Evolutionary conservation across 352 stramenopile genomes (phyloP), one percentile per base, ranked within the genome.

Genomic region (Phytophthora chlamydospora): DNA sequence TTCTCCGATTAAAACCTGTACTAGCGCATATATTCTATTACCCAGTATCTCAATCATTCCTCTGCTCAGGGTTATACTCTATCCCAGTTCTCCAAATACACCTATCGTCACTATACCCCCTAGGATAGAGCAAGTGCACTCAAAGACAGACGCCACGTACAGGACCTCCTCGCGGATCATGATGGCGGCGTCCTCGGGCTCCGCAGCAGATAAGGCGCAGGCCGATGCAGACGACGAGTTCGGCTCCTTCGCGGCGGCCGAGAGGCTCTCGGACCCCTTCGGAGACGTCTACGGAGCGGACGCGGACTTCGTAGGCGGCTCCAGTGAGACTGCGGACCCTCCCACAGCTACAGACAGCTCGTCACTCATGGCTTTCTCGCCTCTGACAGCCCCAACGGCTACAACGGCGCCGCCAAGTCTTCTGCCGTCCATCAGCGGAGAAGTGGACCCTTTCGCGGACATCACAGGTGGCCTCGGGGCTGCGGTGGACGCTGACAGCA

Each of bases 291-390:
- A 81, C 38, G 67, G 59, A 1, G 43, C 45, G 3, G 62, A 70
- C 8, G 41, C 63, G 11, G 69, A 71, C 6, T 70, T 68, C 6
- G 13, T 42, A 5, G 27, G 35, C 2, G 48, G 45, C 17, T n/a
- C 52, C 11, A 21, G 16, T 9, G 17, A 49, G 11, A 42, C 45
- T 33, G n/a, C 24, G 14, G 38, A 6, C 21, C 12, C 38, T 3
- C 24, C 46, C 50, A 16, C 41, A 19, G 12, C 40, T 40, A 13
- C 17, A 3, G 36, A 56, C 0, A 58, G 35, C 2, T 75, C 68
- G 6, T 73, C 65, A 9, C 42, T 83, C 13, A 58, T 85, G 52
- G 66, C 59, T 7, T 83, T 85, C 45, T 83, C 74, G 10, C 73
- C 76, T 38, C n/a, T 78, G 10, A 63, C 35, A 12, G 29, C 39